These are phyloP conservation scores for Aspergillus sp. DNA, from an alignment of 2,329 filamentous ascomycete species.

Conservation along the genomic window DNA sequence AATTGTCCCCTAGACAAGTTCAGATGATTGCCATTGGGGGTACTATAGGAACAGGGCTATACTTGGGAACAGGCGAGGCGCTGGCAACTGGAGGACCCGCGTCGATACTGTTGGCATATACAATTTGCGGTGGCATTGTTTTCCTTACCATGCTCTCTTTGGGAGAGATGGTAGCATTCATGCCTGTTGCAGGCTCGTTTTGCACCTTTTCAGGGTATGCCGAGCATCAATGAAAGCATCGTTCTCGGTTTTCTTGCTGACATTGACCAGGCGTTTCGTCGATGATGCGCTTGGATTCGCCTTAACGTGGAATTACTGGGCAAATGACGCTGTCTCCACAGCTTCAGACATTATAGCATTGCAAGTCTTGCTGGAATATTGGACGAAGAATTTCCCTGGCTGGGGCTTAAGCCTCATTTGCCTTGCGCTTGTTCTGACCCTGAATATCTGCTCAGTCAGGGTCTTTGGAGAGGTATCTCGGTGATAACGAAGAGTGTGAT, in stretches of 20 bases:
- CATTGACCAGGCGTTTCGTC: slow-evolving; percentile 41
- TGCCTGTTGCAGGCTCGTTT: slow-evolving; percentile 58
- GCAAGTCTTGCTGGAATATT: slow-evolving; percentile 62
- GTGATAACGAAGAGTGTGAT: neutral
- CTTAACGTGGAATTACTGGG: slow-evolving; percentile 58
- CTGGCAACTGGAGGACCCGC: slow-evolving; percentile 62
- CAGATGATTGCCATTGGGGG: slow-evolving; percentile 65
- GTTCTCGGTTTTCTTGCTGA: neutral
- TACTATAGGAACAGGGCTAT: slow-evolving; percentile 58
- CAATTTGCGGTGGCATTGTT: slow-evolving; percentile 60
- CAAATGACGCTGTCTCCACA: slow-evolving; percentile 64
- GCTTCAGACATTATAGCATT: slow-evolving; percentile 63
- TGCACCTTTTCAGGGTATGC: slow-evolving; percentile 56
- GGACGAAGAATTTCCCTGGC: slow-evolving; percentile 63
- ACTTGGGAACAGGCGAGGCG: slow-evolving; percentile 63
- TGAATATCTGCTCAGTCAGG: slow-evolving; percentile 57
- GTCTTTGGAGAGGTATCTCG: slow-evolving; percentile 55
- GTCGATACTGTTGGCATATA: slow-evolving; percentile 60
- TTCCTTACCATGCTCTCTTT: slow-evolving; percentile 61
- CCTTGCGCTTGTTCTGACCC: slow-evolving; percentile 55
- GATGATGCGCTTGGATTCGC: slow-evolving; percentile 49
- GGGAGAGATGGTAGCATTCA: slow-evolving; percentile 63
- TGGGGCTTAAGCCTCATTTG: slow-evolving; percentile 66
- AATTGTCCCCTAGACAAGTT: slow-evolving; percentile 63
- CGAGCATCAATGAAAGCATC: slow-evolving; percentile 18